Conservation (phyloP, 2,329 filamentous ascomycete genomes). For the Fusarium zealandicum region DNA sequence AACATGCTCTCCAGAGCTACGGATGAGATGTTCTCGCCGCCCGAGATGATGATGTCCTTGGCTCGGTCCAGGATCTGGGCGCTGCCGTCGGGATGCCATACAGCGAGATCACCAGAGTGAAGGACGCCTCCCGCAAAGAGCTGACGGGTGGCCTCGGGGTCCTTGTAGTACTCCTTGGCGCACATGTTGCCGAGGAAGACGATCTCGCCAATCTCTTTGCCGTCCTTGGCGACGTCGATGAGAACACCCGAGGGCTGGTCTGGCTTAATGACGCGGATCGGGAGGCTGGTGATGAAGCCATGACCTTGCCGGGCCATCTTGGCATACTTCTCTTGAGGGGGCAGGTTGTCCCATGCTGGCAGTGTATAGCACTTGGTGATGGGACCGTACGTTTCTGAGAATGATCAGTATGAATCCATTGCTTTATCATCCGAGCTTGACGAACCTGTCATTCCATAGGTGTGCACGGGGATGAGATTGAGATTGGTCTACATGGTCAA, state of each 20-base stretch:
- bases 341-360: constrained; percentile 81
- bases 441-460: constrained; percentile 76
- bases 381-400: constrained; percentile 85
- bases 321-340: constrained; percentile 78
- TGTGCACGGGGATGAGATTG: constrained; percentile 90
- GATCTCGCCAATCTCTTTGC: constrained; percentile 63
- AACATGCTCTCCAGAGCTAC: constrained; percentile 92
- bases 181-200: constrained; percentile 93
- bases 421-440: neutral
- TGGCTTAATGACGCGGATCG: constrained; percentile 81
- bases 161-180: constrained; percentile 89
- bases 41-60: constrained; percentile 98
- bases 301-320: constrained; percentile 95
- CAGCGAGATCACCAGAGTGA: constrained; percentile 91
- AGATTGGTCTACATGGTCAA: constrained; percentile 54
- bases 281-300: constrained; percentile 84
- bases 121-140: constrained; percentile 86
- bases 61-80: constrained; percentile 92
- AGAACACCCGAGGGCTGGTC: constrained; percentile 69
- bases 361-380: constrained; percentile 93
- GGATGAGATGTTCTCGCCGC: constrained; percentile 96
- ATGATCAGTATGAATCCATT: neutral
- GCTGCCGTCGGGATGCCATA: constrained; percentile 90
- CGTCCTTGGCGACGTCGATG: constrained; percentile 57
- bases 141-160: constrained; percentile 82